Base-by-base conservation (phyloP, 2,329 filamentous ascomycete genomes). In the Leptosphaerulina australis region DNA sequence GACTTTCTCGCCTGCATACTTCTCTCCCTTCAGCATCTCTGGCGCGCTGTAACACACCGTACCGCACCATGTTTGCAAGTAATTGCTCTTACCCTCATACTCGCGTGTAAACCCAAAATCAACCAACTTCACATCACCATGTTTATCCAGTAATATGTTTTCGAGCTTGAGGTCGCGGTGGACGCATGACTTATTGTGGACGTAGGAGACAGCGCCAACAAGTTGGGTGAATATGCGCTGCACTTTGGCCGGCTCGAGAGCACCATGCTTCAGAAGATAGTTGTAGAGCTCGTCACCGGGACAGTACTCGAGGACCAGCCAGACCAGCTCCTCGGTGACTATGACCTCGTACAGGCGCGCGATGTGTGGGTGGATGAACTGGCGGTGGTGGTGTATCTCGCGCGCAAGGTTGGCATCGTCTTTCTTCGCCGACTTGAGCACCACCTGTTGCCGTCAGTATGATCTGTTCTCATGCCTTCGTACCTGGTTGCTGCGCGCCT, bases 21-120 rank as follows among this genome's bases (percentile, higher is more conserved):
- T 97, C 73, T 99, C 94, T 29, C 92, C 94, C 72, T 94, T 96
- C 30, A 99, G 81, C 94, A 99, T 99, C 74, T 99, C 94, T 2
- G 94, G 94, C 2, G 94, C 94, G 45, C 91, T 96, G 74, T 99
- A 99, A 76, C 93, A 97, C 56, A 99, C 88, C 0, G 94, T 99
- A 4, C 94, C 94, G 71, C 94, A 99, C 74, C 96, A 99, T 1
- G 94, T 99, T 74, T 97, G 93, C 46, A 99, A 77, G 67, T 97
- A 93, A 71, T 92, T 97, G 22, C 90, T 84, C 64, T 95, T 91
- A 53, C 93, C 93, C 74, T 97, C 91, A 72, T 99, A 99, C 75
- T 99, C 94, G 59, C 94, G 83, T 9, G 94, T 99, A 70, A 99
- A 99, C 14, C 94, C 94, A 77, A 99, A 99, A 72, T 99, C 94